phyloP scores from a whole-genome alignment of 768 basidiomycete species.

The Botryobasidium botryosum region DNA sequence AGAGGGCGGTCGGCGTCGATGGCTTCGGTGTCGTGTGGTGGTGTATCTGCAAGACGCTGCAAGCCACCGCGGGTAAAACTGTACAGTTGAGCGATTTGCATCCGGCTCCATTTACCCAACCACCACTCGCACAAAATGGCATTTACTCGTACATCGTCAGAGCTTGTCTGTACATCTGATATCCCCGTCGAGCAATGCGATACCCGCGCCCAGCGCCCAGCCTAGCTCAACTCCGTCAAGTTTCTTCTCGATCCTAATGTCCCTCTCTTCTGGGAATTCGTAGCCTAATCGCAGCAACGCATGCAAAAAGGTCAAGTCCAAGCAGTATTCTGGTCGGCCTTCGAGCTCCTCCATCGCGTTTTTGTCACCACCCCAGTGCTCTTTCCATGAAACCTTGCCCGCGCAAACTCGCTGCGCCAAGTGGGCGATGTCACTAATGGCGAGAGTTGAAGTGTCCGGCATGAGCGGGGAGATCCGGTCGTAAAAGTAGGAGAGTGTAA shows the following conservation, averaged over 20 bases:
- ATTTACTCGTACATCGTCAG: no score
- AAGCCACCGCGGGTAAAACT: no score
- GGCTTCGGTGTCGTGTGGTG: no score
- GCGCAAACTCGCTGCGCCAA: constrained; percentile 59
- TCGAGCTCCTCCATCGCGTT: constrained; percentile 49
- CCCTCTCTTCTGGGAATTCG: constrained; percentile 56
- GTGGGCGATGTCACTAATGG: constrained; percentile 39
- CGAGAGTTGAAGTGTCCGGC: constrained; percentile 17
- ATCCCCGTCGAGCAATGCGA: constrained; percentile 14
- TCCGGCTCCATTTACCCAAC: no score
- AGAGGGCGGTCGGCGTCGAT: no score
- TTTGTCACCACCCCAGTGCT: constrained; percentile 18
- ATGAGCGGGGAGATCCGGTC: constrained; percentile 79
- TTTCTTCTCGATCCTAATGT: constrained; percentile 71
- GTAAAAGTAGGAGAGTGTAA: constrained; percentile 96
- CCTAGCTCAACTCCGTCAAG: constrained; percentile 35
- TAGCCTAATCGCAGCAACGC: constrained; percentile 75
- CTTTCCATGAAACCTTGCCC: constrained; percentile 43
- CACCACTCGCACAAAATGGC: no score
- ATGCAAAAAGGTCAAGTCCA: constrained; percentile 94
- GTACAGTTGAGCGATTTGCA: no score
- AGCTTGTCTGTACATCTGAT: constrained; percentile 6
- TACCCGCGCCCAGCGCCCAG: constrained; percentile 25
- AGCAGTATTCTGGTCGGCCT: constrained; percentile 83
- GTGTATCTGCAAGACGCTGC: no score